These are phyloP conservation scores for Oryza glumipatula DNA, from an alignment of 176 grass and related monocot species.

Conservation along the genomic window DNA sequence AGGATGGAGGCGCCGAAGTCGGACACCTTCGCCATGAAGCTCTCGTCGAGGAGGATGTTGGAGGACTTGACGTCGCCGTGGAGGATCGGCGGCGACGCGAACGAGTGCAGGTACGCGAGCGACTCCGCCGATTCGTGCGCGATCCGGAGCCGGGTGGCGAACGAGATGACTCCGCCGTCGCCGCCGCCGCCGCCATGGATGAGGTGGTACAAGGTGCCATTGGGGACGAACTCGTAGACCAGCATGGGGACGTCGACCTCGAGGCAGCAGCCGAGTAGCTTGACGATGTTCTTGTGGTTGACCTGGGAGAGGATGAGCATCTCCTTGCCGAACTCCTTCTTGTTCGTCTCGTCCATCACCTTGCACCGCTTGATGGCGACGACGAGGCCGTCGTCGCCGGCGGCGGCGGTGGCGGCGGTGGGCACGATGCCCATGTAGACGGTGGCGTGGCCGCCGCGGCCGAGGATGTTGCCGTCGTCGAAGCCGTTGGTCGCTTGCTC, in stretches of 20 bases:
- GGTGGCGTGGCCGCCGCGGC: not conserved
- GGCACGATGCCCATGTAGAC: not conserved
- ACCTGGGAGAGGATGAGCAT: conserved; percentile 37
- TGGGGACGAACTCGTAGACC: not conserved
- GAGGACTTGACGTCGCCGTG: not conserved
- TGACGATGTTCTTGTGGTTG: conserved; percentile 28
- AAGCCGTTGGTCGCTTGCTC: not conserved
- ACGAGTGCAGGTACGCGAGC: not conserved
- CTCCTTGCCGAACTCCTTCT: conserved; percentile 27
- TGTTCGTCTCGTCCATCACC: not conserved
- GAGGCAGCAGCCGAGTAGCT: not conserved
- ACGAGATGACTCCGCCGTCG: not conserved
- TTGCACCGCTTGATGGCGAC: not conserved
- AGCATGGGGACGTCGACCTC: not conserved
- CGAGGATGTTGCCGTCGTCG: not conserved
- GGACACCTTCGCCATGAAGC: not conserved
- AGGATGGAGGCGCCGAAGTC: not conserved
- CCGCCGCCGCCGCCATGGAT: not conserved
- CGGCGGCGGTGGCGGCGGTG: too few relatives aligned
- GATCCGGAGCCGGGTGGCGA: not conserved
- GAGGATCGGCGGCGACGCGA: not conserved
- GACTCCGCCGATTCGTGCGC: not conserved
- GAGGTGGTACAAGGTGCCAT: not conserved
- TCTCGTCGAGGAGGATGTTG: not conserved
- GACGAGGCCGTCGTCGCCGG: not conserved